phyloP scores from a whole-genome alignment of 352 stramenopile genomes.

The Phytopythium oedochilum region DNA sequence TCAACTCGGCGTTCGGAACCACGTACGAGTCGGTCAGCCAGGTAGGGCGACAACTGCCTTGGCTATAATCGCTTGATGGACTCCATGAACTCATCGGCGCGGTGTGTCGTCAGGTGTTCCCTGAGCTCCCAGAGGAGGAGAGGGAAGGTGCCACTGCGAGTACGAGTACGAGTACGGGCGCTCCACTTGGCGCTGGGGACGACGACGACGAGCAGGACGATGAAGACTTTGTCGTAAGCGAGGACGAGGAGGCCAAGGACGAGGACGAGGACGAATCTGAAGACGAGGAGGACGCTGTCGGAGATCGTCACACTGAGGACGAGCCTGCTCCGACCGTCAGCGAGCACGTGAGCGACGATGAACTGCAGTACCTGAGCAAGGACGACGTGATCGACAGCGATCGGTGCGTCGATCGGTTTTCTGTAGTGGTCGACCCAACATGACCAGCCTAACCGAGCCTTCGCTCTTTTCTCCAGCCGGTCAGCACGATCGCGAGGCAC shows the following conservation, averaged over 20 bases:
- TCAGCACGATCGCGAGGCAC: neutral
- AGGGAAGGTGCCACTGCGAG: conserved; percentile 14
- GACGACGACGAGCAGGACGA: conserved; percentile 46
- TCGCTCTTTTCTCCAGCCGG: conserved; percentile 1
- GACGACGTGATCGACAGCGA: conserved; percentile 47
- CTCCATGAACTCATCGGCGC: neutral
- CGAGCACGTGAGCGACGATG: conserved; percentile 5
- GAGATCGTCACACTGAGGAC: neutral
- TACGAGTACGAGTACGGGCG: conserved; percentile 1
- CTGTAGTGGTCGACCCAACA: too few species aligned
- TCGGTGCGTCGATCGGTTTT: conserved; percentile 32
- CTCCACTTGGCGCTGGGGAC: conserved; percentile 9
- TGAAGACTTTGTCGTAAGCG: conserved; percentile 43
- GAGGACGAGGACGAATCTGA: conserved; percentile 1
- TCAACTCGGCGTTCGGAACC: conserved; percentile 76
- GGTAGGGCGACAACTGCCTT: conserved; percentile 10
- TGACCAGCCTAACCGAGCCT: too few species aligned
- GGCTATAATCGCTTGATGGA: neutral
- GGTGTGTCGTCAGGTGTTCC: conserved; percentile 26
- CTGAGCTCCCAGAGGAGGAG: conserved; percentile 33
- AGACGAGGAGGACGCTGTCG: neutral
- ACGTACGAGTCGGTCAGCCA: conserved; percentile 55
- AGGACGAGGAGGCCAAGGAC: conserved; percentile 18
- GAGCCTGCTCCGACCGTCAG: neutral
- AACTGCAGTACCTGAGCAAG: conserved; percentile 39